These are phyloP conservation scores for Fraxinus velutina DNA, from an alignment of 305 asterid species.

Conservation along the genomic window DNA sequence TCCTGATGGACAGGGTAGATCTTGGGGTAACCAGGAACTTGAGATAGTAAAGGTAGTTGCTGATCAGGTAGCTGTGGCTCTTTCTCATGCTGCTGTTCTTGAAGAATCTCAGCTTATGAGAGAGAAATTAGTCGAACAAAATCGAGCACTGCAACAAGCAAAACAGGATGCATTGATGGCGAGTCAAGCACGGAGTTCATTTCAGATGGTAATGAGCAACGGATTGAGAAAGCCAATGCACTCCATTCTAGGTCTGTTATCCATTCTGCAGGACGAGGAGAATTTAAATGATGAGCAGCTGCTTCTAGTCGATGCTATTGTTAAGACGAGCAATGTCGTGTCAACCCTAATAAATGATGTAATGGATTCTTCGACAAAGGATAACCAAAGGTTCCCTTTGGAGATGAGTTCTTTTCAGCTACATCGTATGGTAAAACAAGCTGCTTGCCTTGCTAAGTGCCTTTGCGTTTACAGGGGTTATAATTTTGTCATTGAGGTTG, in stretches of 20 bases:
- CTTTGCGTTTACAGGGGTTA: conserved; percentile 62
- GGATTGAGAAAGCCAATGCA: conserved; percentile 97
- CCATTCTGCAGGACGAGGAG: conserved; percentile 72
- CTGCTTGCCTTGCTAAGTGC: conserved; percentile 82
- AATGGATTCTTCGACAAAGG: conserved; percentile 73
- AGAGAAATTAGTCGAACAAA: conserved; percentile 72
- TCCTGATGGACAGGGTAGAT: conserved; percentile 54
- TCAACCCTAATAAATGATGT: conserved; percentile 72
- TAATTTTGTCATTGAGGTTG: conserved; percentile 57
- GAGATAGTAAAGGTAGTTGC: conserved; percentile 92
- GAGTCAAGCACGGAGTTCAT: conserved; percentile 74
- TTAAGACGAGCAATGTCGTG: conserved; percentile 70
- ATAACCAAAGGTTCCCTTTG: conserved; percentile 56
- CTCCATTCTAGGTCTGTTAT: conserved; percentile 77
- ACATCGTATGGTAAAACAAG: conserved; percentile 69
- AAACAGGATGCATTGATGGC: conserved; percentile 84
- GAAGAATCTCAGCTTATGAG: conserved; percentile 93
- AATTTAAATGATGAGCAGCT: conserved; percentile 51
- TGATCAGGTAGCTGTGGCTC: conserved; percentile 95
- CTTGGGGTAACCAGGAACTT: conserved; percentile 73
- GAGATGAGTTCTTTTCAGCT: conserved; percentile 67
- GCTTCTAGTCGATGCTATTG: conserved; percentile 73
- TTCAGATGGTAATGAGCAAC: conserved; percentile 87
- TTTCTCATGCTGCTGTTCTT: conserved; percentile 92
- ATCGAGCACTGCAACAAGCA: conserved; percentile 78